Base-by-base conservation (phyloP, 1,139 yeast species). In the Saccharomyces pastorianus region DNA sequence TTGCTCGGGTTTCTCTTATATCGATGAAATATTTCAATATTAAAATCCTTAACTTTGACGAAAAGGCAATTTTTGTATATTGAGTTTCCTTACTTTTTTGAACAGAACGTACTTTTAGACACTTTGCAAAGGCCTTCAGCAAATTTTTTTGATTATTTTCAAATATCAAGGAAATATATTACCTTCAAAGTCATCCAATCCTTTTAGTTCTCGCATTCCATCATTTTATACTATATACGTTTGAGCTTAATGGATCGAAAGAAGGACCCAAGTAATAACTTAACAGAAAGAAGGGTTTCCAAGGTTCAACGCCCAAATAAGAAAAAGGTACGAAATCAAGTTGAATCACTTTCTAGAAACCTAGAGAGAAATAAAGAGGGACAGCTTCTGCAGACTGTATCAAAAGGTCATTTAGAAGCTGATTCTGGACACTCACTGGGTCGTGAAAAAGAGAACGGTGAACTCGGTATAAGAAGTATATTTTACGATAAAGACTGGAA, bases 401-500 rank as follows among this genome's bases (percentile, higher is more conserved):
- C 66, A 44, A 57, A 60, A 51, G 52, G 55, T n/a, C 72, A 70
- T 49, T 53, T 64, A 25, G 57, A 55, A 11, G 53, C 55, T 4
- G 52, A 56, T 55, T 51, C 59, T 58, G 54, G 57, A 54, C 38
- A 62, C 56, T 34, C 60, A 31, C 8, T 52, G n/a, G 50, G 54
- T 11, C 46, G 27, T 26, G 52, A 56, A 23, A 23, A 46, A 1
- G 41, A 38, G 11, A 52, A 46, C 13, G 41, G 50, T 23, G 59
- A 53, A 46, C 52, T 71, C 9, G 74, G 74, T 6, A 53, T 57
- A 4, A 64, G 63, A 34, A 74, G 78, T 32, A 65, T 74, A 5
- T 76, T 71, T 56, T 74, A 70, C 59, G 77, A 76, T 56, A 72
- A 73, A 9, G 77, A 75, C 49, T 73, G 78, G 73, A 76, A 76